These are phyloP conservation scores for Stephanodiscus minutulus DNA, from an alignment of 108 stramenopile species.

Conservation along the genomic window DNA sequence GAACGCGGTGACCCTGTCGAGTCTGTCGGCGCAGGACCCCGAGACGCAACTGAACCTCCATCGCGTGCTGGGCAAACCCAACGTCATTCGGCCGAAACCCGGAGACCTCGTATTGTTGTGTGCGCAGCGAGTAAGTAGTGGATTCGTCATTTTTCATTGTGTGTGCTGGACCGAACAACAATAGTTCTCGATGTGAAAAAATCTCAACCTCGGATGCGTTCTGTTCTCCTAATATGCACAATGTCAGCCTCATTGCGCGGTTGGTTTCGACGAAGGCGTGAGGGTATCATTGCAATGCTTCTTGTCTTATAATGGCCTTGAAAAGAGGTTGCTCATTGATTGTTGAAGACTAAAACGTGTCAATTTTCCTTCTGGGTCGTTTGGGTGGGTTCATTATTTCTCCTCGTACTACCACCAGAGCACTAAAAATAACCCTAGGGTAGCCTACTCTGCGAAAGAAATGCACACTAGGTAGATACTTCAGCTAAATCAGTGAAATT, in stretches of 20 bases:
- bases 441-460: no score
- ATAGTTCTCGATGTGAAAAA: neutral
- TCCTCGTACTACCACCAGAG: neutral
- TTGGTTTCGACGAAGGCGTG: constrained; percentile 72
- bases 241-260: constrained; percentile 70
- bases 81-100: constrained; percentile 57
- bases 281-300: constrained; percentile 84
- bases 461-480: no score
- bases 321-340: constrained; percentile 71
- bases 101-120: constrained; percentile 85
- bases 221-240: neutral
- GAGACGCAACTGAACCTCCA: constrained; percentile 69
- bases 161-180: neutral
- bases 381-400: neutral
- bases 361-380: neutral
- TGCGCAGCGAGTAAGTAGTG: constrained; percentile 54
- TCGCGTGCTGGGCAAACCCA: constrained; percentile 58
- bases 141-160: neutral
- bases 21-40: constrained; percentile 74
- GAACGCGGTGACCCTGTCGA: constrained; percentile 73
- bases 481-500: no score
- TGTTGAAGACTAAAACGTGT: constrained; percentile 10
- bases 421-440: neutral
- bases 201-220: neutral
- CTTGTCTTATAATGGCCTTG: constrained; percentile 62